These are phyloP conservation scores for Pichia ethanolica DNA, from an alignment of 805 yeast species.

Conservation along the genomic window DNA sequence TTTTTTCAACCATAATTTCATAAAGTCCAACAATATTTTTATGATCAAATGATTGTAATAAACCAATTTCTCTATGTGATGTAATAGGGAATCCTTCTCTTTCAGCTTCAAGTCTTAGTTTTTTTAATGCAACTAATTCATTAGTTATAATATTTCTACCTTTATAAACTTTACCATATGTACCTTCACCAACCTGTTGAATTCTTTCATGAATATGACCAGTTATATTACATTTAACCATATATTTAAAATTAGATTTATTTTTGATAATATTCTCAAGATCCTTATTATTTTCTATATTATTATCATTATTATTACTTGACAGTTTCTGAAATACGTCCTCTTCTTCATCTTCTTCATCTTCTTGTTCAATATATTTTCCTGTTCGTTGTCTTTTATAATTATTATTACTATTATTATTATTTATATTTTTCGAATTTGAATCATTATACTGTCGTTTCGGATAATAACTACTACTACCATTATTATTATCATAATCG, in stretches of 20 bases:
- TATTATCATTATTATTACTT: background rate
- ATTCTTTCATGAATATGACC: slow-evolving; percentile 55
- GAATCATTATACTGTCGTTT: too few relatives aligned
- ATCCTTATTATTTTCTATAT: too few relatives aligned
- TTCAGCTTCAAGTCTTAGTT: slow-evolving; percentile 76
- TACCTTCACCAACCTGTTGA: slow-evolving; percentile 96
- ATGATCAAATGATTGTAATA: slow-evolving; percentile 78
- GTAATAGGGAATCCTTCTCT: slow-evolving; percentile 96
- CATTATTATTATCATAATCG: background rate
- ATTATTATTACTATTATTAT: too few relatives aligned
- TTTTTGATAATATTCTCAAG: background rate
- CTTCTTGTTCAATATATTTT: too few relatives aligned
- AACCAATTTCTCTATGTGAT: slow-evolving; percentile 83
- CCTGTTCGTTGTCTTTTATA: too few relatives aligned
- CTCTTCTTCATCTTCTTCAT: slow-evolving; percentile 8
- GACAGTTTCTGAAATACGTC: slow-evolving; percentile 9
- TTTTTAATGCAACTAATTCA: slow-evolving; percentile 77
- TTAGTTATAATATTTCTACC: slow-evolving; percentile 66
- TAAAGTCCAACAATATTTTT: slow-evolving; percentile 70
- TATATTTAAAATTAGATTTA: background rate
- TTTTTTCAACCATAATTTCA: slow-evolving; percentile 83
- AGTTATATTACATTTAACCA: slow-evolving; percentile 9
- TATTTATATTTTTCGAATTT: too few relatives aligned
- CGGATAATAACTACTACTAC: too few relatives aligned
- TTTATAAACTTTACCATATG: slow-evolving; percentile 93